A percentile compares a stretch with the other conserved stretches of the same genome.
These are phyloP conservation scores for Moesziomyces antarcticus DNA, from an alignment of 1,284 basidiomycete genomes.

Conservation along the genomic window DNA sequence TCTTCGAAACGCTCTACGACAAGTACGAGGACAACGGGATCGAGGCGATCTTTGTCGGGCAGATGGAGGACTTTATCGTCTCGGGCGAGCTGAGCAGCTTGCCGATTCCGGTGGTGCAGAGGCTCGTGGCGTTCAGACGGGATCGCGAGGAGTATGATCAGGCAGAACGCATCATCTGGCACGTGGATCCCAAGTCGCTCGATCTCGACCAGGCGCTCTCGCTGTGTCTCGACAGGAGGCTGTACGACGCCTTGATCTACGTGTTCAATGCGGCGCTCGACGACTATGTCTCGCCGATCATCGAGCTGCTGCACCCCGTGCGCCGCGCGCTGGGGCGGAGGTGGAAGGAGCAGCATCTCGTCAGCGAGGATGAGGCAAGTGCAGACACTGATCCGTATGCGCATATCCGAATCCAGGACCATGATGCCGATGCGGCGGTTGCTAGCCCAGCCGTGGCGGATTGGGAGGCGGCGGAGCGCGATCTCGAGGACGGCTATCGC, in stretches of 20 bases:
- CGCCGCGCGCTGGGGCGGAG: constrained; percentile 47
- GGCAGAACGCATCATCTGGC: constrained; percentile 92
- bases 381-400: constrained; percentile 26
- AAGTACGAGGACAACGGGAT: constrained; percentile 87
- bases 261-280: constrained; percentile 87
- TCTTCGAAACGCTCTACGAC: constrained; percentile 90
- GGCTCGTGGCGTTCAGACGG: constrained; percentile 82
- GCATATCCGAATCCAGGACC: constrained; percentile 16
- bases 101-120: constrained; percentile 85
- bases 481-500: constrained; percentile 81
- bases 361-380: neutral
- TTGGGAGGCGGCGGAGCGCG: constrained; percentile 34
- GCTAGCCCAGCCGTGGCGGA: constrained; percentile 1
- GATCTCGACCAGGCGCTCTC: constrained; percentile 93
- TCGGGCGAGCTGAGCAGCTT: constrained; percentile 78
- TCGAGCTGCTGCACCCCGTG: constrained; percentile 74
- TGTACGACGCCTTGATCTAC: constrained; percentile 95
- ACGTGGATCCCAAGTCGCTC: constrained; percentile 88
- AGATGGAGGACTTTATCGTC: constrained; percentile 86
- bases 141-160: constrained; percentile 78
- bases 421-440: constrained; percentile 1
- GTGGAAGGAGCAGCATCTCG: constrained; percentile 1
- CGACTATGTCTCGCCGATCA: constrained; percentile 89
- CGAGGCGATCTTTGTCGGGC: constrained; percentile 83
- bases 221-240: constrained; percentile 81